Conservation (phyloP, 306 rosid genomes). For the Prunus persica region DNA sequence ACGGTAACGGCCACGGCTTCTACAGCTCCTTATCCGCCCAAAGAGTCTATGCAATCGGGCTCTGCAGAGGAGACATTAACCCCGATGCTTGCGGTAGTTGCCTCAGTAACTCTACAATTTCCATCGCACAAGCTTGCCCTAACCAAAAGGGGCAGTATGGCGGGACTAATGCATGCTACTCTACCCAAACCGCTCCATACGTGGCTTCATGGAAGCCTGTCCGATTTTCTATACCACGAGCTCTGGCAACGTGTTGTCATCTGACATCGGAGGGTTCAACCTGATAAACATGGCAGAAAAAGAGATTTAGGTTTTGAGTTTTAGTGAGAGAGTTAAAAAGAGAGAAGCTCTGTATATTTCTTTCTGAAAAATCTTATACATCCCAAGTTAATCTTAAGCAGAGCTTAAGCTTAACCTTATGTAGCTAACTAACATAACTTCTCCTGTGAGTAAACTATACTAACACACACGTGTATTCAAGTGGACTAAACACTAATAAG, state of each 20-base stretch:
- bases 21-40: conserved; percentile 5
- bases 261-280: not conserved
- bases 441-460: no score
- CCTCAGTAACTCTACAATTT: not conserved
- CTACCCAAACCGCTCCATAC: conserved; percentile 10
- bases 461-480: no score
- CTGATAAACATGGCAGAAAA: no score
- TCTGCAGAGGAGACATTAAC: conserved; percentile 15
- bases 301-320: no score
- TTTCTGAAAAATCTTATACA: no score
- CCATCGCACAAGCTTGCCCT: not conserved
- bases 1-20: not conserved
- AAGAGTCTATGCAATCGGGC: not conserved
- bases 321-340: no score
- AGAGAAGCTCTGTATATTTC: no score
- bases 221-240: no score
- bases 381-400: no score
- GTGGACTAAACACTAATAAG: no score
- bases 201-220: not conserved
- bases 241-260: not conserved
- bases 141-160: conserved; percentile 12
- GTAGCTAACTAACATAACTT: no score
- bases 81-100: not conserved
- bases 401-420: no score
- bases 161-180: conserved; percentile 16